A percentile compares a stretch with the other conserved stretches of the same genome.
Evolutionary conservation across 2,329 filamentous ascomycete species (phyloP).

Genomic region (Amauroascus niger): DNA sequence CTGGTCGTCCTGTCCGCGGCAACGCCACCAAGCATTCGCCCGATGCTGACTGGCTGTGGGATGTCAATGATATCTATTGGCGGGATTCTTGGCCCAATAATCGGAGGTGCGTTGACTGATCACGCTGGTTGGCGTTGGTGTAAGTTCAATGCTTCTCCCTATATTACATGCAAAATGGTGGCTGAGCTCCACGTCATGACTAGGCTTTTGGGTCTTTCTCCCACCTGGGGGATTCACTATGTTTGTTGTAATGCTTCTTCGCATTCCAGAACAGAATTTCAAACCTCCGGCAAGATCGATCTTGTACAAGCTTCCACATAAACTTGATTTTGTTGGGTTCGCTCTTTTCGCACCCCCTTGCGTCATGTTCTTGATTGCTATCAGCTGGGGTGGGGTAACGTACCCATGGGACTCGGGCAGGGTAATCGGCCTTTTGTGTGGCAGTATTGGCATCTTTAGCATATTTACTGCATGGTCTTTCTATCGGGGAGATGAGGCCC

Average conservation of each 20-base stretch:
- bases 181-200: slow-evolving; percentile 13
- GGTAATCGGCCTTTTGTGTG: slow-evolving; percentile 5
- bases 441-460: neutral
- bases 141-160: neutral
- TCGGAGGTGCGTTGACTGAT: slow-evolving; percentile 18
- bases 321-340: slow-evolving; percentile 4
- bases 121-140: slow-evolving; percentile 17
- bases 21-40: slow-evolving; percentile 27
- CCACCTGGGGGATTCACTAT: slow-evolving; percentile 6
- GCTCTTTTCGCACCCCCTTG: slow-evolving; percentile 5
- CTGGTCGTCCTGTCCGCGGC: slow-evolving; percentile 40
- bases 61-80: slow-evolving; percentile 41
- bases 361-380: slow-evolving; percentile 6
- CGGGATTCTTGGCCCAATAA: slow-evolving; percentile 16
- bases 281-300: slow-evolving; percentile 25
- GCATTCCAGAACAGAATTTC: slow-evolving; percentile 24
- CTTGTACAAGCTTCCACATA: slow-evolving; percentile 21
- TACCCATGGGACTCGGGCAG: slow-evolving; percentile 8
- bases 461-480: neutral
- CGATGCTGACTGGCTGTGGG: slow-evolving; percentile 37
- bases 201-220: slow-evolving; percentile 1
- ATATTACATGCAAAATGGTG: slow-evolving; percentile 7
- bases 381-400: slow-evolving; percentile 6
- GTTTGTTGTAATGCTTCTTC: slow-evolving; percentile 34
- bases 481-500: slow-evolving; percentile 5